phyloP scores from a whole-genome alignment of 78 protist genomes.

The Creolimax fragrantissima region DNA sequence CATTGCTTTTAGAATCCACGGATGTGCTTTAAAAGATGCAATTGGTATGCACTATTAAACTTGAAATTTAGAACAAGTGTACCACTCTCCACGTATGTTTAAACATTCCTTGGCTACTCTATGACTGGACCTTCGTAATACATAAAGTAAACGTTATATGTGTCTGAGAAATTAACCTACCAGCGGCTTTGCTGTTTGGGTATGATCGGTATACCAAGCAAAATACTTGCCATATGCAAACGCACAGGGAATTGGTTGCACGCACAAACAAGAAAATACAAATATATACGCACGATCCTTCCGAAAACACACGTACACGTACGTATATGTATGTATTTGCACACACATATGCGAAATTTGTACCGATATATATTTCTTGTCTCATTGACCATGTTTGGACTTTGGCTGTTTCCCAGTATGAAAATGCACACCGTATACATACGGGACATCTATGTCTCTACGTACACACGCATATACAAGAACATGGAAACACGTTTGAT shows the following conservation, averaged over 20 bases:
- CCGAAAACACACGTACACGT: background rate
- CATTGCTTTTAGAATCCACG: too few species aligned
- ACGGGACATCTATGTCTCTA: too few species aligned
- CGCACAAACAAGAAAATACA: too few species aligned
- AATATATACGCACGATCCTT: background rate
- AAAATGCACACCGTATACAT: too few species aligned
- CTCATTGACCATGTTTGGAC: background rate
- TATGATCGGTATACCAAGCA: background rate
- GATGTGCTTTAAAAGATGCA: too few species aligned
- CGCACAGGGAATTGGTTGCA: background rate
- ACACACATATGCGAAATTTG: background rate
- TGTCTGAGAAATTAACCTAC: too few species aligned
- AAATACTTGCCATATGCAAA: background rate
- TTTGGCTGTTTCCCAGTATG: background rate
- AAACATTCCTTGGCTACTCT: too few species aligned
- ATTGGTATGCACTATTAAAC: too few species aligned
- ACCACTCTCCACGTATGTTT: too few species aligned
- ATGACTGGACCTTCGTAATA: too few species aligned
- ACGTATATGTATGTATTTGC: background rate
- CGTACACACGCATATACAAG: background rate
- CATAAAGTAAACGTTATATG: background rate
- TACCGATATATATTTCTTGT: background rate
- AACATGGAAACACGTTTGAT: background rate
- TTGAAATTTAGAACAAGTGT: too few species aligned
- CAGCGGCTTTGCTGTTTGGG: background rate